phyloP scores from a whole-genome alignment of 2,329 filamentous ascomycete genomes.

The Zymoseptoria brevis region DNA sequence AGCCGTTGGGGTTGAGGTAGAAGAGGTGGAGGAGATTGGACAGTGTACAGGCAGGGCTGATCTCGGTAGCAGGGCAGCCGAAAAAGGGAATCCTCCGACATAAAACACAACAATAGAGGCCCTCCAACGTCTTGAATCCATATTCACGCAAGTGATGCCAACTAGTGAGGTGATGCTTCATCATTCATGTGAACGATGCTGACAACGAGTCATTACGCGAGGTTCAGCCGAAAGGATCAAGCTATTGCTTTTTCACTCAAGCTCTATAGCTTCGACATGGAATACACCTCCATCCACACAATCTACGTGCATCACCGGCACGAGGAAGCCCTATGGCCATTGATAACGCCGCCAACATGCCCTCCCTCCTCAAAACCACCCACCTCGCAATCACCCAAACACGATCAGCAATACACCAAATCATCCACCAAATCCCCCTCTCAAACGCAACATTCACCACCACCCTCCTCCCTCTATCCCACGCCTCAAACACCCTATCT shows the following conservation, averaged over 20 bases:
- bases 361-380: neutral
- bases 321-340: neutral
- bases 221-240: neutral
- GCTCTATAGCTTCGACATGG: neutral
- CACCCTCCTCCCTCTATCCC: neutral
- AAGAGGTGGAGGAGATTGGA: no score
- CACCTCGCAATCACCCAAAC: neutral
- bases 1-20: conserved; percentile 50
- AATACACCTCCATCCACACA: neutral
- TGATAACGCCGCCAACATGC: neutral
- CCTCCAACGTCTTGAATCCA: no score
- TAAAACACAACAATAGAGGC: no score
- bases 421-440: neutral
- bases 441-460: neutral
- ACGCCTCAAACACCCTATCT: no score
- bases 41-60: no score
- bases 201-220: no score
- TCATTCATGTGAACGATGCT: no score
- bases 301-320: neutral
- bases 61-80: no score
- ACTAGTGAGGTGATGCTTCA: no score
- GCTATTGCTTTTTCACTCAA: neutral
- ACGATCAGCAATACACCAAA: neutral
- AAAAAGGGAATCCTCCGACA: no score
- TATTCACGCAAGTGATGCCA: no score